Percentiles rank a stretch among this genome's conserved stretches.
Conservation (phyloP, 345 rosid genomes). For the Gossypium australe region DNA sequence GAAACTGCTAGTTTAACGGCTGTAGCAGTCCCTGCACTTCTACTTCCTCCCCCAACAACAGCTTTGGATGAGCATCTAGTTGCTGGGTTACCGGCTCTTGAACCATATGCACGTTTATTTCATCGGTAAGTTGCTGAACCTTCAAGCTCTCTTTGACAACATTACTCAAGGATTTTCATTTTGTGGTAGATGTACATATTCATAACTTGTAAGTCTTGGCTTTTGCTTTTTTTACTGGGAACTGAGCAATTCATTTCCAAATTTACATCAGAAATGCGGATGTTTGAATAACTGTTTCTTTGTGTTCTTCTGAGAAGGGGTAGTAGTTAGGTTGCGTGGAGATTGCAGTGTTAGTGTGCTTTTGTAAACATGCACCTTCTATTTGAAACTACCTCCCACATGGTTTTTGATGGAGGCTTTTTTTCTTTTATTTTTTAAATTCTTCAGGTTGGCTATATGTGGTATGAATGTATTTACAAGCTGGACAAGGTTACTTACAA, state of each 20-base stretch:
- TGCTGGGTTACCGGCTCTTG: conserved; percentile 96
- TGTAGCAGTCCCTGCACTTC: conserved; percentile 92
- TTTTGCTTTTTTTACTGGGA: not conserved
- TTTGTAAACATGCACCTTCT: not conserved
- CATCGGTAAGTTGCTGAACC: conserved; percentile 55
- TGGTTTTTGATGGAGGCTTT: no score
- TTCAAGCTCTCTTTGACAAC: not conserved
- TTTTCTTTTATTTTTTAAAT: no score
- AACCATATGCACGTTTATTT: conserved; percentile 91
- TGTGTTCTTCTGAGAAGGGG: not conserved
- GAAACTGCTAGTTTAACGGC: conserved; percentile 94
- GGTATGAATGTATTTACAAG: no score
- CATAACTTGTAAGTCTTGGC: not conserved
- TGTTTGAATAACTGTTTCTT: not conserved
- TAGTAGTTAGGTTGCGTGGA: not conserved
- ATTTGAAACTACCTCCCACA: not conserved
- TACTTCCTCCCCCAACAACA: conserved; percentile 96
- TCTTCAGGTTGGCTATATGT: no score
- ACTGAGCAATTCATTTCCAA: not conserved
- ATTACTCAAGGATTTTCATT: conserved; percentile 1
- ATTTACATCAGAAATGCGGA: not conserved
- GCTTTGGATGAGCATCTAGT: conserved; percentile 93
- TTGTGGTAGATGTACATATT: not conserved
- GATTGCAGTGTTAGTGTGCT: not conserved
- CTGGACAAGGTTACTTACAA: no score